Conservation (phyloP, 2,329 filamentous ascomycete genomes). For the Plectosphaerella cucumerina region DNA sequence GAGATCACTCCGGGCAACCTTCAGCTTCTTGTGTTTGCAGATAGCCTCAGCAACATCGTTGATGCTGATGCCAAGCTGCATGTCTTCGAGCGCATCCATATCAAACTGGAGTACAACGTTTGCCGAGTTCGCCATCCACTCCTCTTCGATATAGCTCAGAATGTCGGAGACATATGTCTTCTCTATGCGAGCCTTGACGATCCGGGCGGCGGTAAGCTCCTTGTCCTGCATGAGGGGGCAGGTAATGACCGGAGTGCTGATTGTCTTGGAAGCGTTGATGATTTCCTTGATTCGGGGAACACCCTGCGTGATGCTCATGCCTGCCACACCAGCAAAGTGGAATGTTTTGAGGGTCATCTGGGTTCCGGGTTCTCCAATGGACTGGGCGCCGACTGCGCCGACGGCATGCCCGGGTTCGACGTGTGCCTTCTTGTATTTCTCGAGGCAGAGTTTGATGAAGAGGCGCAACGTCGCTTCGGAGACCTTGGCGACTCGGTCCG, state of each 20-base stretch:
- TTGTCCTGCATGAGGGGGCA: conserved; percentile 77
- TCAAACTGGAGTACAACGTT: conserved; percentile 82
- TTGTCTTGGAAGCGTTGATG: conserved; percentile 93
- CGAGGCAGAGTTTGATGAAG: conserved; percentile 79
- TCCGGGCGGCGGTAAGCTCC: conserved; percentile 74
- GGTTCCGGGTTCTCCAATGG: conserved; percentile 95
- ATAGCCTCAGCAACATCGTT: conserved; percentile 74
- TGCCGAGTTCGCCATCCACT: conserved; percentile 73
- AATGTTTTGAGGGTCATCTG: conserved; percentile 99
- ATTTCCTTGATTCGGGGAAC: conserved; percentile 99
- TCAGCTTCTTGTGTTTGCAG: conserved; percentile 76
- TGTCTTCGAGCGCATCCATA: conserved; percentile 68
- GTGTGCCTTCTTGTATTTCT: conserved; percentile 86
- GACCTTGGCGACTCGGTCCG: conserved; percentile 78
- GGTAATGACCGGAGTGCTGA: conserved; percentile 90
- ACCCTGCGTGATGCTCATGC: conserved; percentile 99
- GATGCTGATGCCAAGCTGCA: conserved; percentile 75
- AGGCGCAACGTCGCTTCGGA: conserved; percentile 67
- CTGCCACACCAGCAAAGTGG: conserved; percentile 99
- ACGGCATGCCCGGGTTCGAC: conserved; percentile 95
- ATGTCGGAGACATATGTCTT: conserved; percentile 87
- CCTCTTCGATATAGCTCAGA: conserved; percentile 78
- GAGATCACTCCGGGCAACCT: conserved; percentile 64
- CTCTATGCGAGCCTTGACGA: conserved; percentile 91
- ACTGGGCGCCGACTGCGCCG: conserved; percentile 93